Percentiles rank a stretch among this genome's conserved stretches.
phyloP scores from a whole-genome alignment of 495 filamentous ascomycete species.

The Penicillium verhagenii region DNA sequence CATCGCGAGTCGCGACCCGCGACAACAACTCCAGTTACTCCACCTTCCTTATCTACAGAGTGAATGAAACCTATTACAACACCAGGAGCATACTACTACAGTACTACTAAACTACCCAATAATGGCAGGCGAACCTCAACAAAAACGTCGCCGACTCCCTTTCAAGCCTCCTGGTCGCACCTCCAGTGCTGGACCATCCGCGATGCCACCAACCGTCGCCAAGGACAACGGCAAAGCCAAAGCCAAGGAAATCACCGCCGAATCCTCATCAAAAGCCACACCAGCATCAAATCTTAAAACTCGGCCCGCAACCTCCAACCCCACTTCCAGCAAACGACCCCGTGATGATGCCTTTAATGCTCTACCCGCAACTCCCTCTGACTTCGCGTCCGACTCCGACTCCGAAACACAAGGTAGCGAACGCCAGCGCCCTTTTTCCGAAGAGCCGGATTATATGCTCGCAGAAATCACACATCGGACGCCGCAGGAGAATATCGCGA shows the following conservation, averaged over 20 bases:
- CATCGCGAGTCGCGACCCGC: conserved; percentile 3
- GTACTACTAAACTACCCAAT: no score
- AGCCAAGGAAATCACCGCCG: conserved; percentile 16
- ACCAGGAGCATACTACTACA: no score
- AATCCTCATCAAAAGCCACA: conserved; percentile 18
- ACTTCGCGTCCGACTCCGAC: conserved; percentile 23
- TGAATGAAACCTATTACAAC: background rate
- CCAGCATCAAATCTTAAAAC: conserved; percentile 15
- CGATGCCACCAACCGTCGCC: background rate
- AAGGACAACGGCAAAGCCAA: conserved; percentile 22
- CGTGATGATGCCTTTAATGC: conserved; percentile 13
- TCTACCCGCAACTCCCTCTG: conserved; percentile 11
- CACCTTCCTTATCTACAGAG: background rate
- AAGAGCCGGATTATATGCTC: conserved; percentile 45
- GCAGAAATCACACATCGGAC: conserved; percentile 43
- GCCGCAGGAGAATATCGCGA: conserved; percentile 29
- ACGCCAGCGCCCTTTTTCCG: conserved; percentile 25
- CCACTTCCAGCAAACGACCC: conserved; percentile 7
- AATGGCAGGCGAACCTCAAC: conserved; percentile 39
- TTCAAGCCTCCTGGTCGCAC: conserved; percentile 53
- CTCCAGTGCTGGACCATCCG: conserved; percentile 21
- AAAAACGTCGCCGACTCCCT: conserved; percentile 45
- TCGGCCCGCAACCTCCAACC: conserved; percentile 10
- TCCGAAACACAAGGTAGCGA: conserved; percentile 17
- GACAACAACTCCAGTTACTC: background rate